phyloP scores from a whole-genome alignment of 164 flowering plant genomes.

The Tinospora cordifolia region DNA sequence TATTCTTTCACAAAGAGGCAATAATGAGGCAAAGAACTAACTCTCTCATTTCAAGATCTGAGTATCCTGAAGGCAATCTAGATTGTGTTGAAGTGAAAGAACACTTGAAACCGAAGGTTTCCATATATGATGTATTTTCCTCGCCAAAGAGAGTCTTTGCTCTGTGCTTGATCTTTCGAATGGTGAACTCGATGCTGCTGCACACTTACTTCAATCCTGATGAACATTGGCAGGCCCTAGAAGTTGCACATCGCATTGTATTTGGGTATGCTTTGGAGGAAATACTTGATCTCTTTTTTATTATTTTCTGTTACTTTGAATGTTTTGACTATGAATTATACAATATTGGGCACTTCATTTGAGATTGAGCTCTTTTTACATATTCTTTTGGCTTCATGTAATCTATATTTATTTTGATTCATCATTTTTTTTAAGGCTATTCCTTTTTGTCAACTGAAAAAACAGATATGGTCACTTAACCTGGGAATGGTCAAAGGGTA shows the following conservation, averaged over 20 bases:
- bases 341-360: not conserved
- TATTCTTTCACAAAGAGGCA: not conserved
- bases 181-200: conserved; percentile 56
- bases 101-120: not conserved
- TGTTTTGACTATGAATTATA: not conserved
- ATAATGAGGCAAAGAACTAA: conserved; percentile 25
- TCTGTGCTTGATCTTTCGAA: conserved; percentile 48
- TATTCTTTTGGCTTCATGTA: not conserved
- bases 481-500: conserved; percentile 96
- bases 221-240: conserved; percentile 98
- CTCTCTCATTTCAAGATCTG: conserved; percentile 3
- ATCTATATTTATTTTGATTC: not conserved
- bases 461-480: conserved; percentile 85
- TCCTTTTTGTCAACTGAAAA: conserved; percentile 4
- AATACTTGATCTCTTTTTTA: not conserved
- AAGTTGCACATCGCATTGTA: conserved; percentile 70
- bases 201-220: conserved; percentile 96
- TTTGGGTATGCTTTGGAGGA: conserved; percentile 55
- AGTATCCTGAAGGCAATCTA: conserved; percentile 8
- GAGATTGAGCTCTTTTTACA: conserved; percentile 2
- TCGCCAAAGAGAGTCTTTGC: conserved; percentile 36
- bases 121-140: conserved; percentile 10
- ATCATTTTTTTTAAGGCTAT: not conserved
- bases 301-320: not conserved
- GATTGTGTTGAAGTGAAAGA: conserved; percentile 1